phyloP scores from a whole-genome alignment of 306 rosid species.

The Vigna nakashimae region DNA sequence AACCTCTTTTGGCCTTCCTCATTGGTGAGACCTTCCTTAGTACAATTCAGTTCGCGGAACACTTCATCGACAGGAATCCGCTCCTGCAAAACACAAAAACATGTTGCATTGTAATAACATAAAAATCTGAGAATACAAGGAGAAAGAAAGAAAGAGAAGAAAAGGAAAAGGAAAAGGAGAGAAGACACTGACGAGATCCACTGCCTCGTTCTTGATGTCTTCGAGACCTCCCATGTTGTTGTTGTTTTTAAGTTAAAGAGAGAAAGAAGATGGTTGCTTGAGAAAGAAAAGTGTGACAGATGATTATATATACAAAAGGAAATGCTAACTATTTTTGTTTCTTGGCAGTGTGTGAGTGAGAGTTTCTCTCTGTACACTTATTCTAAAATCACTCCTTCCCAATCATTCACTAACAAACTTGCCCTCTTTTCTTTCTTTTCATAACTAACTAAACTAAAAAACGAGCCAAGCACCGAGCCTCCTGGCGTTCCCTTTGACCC shows the following conservation, averaged over 20 bases:
- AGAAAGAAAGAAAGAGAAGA: neutral
- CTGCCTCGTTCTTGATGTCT: conserved; percentile 76
- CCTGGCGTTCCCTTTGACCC: conserved; percentile 32
- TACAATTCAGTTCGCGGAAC: conserved; percentile 74
- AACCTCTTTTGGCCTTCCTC: conserved; percentile 81
- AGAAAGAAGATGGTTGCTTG: neutral
- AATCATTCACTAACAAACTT: conserved; percentile 44
- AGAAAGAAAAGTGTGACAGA: neutral
- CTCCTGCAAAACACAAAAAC: conserved; percentile 56
- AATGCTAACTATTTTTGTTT: neutral
- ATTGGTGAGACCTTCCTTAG: conserved; percentile 72
- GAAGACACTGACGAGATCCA: conserved; percentile 67
- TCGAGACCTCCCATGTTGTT: conserved; percentile 57
- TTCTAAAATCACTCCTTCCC: conserved; percentile 57
- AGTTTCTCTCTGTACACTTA: conserved; percentile 2
- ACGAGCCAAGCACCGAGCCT: conserved; percentile 37
- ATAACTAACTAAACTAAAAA: neutral
- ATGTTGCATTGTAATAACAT: neutral
- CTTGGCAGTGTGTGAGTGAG: conserved; percentile 4
- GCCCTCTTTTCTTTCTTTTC: neutral
- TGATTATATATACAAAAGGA: neutral
- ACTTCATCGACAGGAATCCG: conserved; percentile 83
- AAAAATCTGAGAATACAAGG: neutral
- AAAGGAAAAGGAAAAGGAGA: neutral
- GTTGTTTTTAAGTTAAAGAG: neutral